Evolutionary conservation across 306 rosid genomes (phyloP), one percentile per base, ranked within the genome.

Genomic region (Citrullus amarus): DNA sequence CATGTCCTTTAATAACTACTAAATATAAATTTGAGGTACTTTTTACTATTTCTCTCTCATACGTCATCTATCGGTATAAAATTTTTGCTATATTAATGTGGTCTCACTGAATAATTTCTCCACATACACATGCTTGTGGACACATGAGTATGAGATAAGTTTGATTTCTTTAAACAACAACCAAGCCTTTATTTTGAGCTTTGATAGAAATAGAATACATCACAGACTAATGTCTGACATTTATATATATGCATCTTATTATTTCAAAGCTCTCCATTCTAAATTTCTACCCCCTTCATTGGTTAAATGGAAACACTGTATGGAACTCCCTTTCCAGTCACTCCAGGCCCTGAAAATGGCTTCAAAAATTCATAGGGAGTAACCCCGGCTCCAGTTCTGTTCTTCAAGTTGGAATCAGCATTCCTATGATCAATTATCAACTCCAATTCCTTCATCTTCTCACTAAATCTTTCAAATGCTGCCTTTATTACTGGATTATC

Each of bases 341-440:
- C 89, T 16, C 94, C 97, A 18, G 93, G 91, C 65, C 84, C 72
- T 0, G 97, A 93, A 81, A 79, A 79, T n/a, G 97, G 97, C 88
- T 93, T 90, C 83, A 93, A 80, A 81, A 93, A 92, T 85, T 90
- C 85, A 13, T 93, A 90, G 0, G 97, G 92, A 12, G 87, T 65
- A 82, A 88, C 67, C 39, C 96, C 97, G 48, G 92, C 97, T 46
- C 97, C 97, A 61, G 81, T 63, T 79, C 97, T 86, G 20, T 93
- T 93, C 92, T 82, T 93, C 57, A 90, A 68, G 2, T 81, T 12
- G 7, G 43, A 8, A 22, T 89, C 68, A 8, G 50, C 79, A 77
- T 93, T 93, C 81, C 92, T 87, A 0, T 73, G 85, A 76, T 93
- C 96, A 70, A 93, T 81, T 32, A 83, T 25, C 39, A 32, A 1